Evolutionary conservation across 2,329 filamentous ascomycete species (phyloP).

Genomic region (Aspergillus awamori): DNA sequence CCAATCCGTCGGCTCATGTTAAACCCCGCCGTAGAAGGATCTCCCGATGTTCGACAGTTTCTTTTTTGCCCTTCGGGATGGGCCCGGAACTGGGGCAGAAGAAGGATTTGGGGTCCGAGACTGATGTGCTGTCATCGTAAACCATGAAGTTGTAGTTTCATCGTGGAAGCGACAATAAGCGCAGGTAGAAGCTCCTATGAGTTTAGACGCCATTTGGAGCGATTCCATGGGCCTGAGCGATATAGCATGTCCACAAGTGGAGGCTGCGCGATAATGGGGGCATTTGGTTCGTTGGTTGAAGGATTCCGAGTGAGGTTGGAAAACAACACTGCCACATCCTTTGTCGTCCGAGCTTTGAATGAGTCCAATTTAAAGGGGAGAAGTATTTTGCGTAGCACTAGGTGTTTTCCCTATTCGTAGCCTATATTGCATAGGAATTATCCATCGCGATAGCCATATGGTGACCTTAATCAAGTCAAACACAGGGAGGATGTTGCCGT

Average conservation of each 20-base stretch:
- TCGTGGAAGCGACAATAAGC: background rate
- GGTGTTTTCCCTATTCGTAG: no score
- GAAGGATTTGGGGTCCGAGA: slow-evolving; percentile 4
- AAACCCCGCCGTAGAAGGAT: slow-evolving; percentile 7
- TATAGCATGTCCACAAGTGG: background rate
- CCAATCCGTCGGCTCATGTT: slow-evolving; percentile 3
- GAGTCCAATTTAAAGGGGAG: background rate
- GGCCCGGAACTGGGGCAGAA: background rate
- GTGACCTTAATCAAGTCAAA: no score
- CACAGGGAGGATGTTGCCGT: background rate
- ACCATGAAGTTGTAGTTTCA: background rate
- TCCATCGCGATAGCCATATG: background rate
- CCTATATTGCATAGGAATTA: no score
- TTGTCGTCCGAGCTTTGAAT: slow-evolving; percentile 10
- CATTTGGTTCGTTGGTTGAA: slow-evolving; percentile 6
- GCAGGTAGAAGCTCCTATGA: background rate
- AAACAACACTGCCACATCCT: slow-evolving; percentile 10
- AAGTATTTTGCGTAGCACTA: background rate
- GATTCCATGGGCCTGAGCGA: background rate
- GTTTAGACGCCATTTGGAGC: background rate
- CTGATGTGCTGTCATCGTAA: background rate
- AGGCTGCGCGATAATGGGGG: background rate
- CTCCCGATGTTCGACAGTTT: background rate
- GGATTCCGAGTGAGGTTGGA: slow-evolving; percentile 2
- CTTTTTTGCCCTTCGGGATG: background rate